Evolutionary conservation across 768 basidiomycete species (phyloP).

Genomic region (Tulasnella sp.): DNA sequence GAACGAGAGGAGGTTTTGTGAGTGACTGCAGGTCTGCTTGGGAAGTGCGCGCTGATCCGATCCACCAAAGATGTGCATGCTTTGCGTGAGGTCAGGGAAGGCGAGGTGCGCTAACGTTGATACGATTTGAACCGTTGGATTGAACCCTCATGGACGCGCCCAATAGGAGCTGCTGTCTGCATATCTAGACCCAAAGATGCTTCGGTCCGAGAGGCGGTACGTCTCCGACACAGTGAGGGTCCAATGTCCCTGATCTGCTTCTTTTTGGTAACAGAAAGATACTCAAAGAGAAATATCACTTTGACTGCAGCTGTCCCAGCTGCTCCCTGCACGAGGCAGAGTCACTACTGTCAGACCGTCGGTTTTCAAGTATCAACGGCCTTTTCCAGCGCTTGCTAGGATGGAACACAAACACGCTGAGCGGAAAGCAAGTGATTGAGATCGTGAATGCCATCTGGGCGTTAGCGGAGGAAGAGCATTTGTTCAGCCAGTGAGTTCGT

Average conservation of each 20-base stretch:
- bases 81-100: constrained; percentile 39
- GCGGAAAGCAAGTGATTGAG: constrained; percentile 39
- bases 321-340: constrained; percentile 42
- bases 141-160: no score
- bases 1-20: not conserved
- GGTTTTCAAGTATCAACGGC: constrained; percentile 36
- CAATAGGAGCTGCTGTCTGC: constrained; percentile 49
- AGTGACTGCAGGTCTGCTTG: not conserved
- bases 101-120: constrained; percentile 32
- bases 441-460: constrained; percentile 43
- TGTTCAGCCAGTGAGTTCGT: constrained; percentile 40
- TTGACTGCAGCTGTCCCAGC: constrained; percentile 44
- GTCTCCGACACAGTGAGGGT: no score
- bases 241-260: not conserved
- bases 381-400: constrained; percentile 35
- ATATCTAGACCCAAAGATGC: constrained; percentile 45
- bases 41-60: no score
- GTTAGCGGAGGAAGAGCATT: constrained; percentile 48
- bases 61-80: constrained; percentile 44
- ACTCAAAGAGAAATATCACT: constrained; percentile 41
- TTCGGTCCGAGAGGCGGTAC: constrained; percentile 43
- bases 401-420: constrained; percentile 39
- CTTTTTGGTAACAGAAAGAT: constrained; percentile 35
- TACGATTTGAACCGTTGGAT: no score
- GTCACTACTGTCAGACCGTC: constrained; percentile 40